A percentile compares a stretch with the other conserved stretches of the same genome.
phyloP scores from a whole-genome alignment of 345 rosid genomes.

The Corymbia maculata region DNA sequence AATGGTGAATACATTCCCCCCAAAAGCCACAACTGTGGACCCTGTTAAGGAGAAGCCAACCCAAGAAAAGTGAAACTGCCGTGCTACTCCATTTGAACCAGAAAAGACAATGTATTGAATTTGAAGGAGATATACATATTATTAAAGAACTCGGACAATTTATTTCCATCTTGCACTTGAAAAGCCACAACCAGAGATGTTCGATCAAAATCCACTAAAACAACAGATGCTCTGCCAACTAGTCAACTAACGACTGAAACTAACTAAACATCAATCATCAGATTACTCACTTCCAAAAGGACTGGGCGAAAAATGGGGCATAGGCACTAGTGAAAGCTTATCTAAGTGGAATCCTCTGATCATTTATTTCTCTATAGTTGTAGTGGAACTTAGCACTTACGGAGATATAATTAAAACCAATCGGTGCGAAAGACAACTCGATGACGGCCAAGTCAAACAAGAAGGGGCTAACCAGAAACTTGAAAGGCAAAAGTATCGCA shows the following conservation, averaged over 20 bases:
- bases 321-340: not conserved
- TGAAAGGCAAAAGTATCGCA: not conserved
- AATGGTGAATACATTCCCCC: constrained; percentile 39
- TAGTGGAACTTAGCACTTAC: no score
- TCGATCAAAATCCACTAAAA: not conserved
- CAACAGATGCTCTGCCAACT: not conserved
- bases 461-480: no score
- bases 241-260: not conserved
- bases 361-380: not conserved
- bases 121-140: constrained; percentile 47
- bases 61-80: no score
- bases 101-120: rapidly evolving
- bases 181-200: not conserved
- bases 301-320: not conserved
- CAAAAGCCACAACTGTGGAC: constrained; percentile 47
- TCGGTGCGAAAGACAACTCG: no score
- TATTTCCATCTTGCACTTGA: no score
- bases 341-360: not conserved
- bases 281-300: not conserved
- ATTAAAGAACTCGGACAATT: no score
- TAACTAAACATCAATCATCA: not conserved
- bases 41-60: not conserved
- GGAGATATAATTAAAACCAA: no score
- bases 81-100: no score
- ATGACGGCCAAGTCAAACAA: no score